Evolutionary conservation across 2,329 filamentous ascomycete genomes (phyloP).

Genomic region (Alternaria burnsii): DNA sequence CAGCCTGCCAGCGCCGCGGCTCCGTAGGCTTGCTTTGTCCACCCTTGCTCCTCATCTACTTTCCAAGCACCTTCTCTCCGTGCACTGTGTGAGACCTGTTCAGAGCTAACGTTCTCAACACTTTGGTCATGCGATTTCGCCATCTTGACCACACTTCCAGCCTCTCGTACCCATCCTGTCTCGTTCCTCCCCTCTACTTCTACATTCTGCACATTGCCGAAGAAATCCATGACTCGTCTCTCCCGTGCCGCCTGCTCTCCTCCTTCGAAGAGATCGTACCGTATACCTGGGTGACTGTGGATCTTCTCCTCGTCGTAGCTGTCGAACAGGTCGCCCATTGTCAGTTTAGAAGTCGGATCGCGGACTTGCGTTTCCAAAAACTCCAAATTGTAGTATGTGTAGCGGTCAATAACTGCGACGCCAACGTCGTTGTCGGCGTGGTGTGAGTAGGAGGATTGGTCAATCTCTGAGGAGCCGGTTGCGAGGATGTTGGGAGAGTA

Average conservation of each 20-base stretch:
- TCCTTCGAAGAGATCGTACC: constrained; percentile 93
- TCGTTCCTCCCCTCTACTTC: constrained; percentile 72
- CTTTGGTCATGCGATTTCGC: constrained; percentile 52
- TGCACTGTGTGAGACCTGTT: constrained; percentile 23
- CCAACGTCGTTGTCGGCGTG: constrained; percentile 98
- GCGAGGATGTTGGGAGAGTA: constrained; percentile 99
- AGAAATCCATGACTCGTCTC: constrained; percentile 92
- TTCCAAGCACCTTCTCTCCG: constrained; percentile 46
- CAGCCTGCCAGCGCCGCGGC: constrained; percentile 51
- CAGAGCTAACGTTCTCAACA: constrained; percentile 29
- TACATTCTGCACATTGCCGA: constrained; percentile 97
- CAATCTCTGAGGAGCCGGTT: constrained; percentile 93
- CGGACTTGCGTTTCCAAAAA: constrained; percentile 92
- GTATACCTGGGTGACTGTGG: constrained; percentile 87
- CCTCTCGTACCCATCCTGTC: constrained; percentile 69
- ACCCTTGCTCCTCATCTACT: constrained; percentile 48
- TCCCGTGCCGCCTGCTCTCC: constrained; percentile 79
- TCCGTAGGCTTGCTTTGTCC: constrained; percentile 53
- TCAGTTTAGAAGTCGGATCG: constrained; percentile 86
- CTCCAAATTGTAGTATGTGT: constrained; percentile 98
- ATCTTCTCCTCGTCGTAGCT: constrained; percentile 96
- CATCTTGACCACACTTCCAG: constrained; percentile 72
- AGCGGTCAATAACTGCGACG: constrained; percentile 96
- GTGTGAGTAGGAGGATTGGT: constrained; percentile 96
- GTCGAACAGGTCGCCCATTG: constrained; percentile 92